Conservation (phyloP, 768 basidiomycete species). For the Collybia nuda region DNA sequence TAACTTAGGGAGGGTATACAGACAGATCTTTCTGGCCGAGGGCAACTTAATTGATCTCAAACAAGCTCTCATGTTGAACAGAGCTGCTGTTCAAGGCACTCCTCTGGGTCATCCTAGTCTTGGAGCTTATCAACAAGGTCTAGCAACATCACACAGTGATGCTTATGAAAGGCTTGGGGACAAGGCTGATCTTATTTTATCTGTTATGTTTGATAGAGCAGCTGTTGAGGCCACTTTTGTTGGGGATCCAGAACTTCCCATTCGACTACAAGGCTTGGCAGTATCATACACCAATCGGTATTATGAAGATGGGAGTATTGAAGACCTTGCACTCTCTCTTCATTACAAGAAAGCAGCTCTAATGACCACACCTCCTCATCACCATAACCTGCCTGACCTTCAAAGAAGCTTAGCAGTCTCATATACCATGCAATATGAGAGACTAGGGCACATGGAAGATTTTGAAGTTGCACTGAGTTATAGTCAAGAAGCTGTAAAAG, state of each 20-base stretch:
- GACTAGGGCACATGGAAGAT: not conserved
- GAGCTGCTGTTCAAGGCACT: not conserved
- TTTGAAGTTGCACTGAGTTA: not conserved
- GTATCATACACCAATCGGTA: not conserved
- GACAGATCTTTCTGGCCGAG: too few relatives aligned
- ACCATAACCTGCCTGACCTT: not conserved
- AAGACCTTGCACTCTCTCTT: not conserved
- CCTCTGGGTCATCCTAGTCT: not conserved
- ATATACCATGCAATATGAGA: not conserved
- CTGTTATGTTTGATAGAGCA: not conserved
- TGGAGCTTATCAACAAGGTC: not conserved
- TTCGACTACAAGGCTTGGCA: not conserved
- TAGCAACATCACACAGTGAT: not conserved
- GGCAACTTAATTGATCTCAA: too few relatives aligned
- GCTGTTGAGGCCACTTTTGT: not conserved
- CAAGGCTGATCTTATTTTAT: not conserved
- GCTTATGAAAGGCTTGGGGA: not conserved
- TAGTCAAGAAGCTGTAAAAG: not conserved
- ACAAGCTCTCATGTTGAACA: too few relatives aligned
- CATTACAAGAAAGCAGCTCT: not conserved
- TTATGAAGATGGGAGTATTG: not conserved
- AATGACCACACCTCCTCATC: not conserved
- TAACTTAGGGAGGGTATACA: too few relatives aligned
- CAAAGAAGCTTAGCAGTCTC: not conserved
- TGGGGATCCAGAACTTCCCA: not conserved